A percentile compares a stretch with the other conserved stretches of the same genome.
phyloP scores from a whole-genome alignment of 352 stramenopile genomes.

The Aphanomyces euteiches region DNA sequence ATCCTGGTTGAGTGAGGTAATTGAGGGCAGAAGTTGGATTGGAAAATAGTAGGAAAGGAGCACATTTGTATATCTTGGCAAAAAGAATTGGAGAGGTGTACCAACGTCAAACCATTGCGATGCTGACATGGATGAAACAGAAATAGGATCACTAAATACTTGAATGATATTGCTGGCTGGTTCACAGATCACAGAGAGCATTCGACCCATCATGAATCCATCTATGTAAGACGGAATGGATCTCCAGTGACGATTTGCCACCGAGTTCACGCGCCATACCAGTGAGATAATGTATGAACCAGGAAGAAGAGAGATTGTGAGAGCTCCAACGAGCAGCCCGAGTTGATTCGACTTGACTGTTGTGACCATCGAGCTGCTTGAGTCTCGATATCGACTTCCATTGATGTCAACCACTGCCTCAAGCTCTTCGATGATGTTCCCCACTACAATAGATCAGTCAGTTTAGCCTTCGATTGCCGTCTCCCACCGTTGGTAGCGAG shows the following conservation, averaged over 20 bases:
- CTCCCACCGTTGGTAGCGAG: neutral
- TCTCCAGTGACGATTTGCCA: constrained; percentile 4
- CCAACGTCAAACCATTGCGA: constrained; percentile 25
- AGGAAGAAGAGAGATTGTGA: neutral
- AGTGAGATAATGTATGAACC: constrained; percentile 8
- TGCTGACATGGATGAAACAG: neutral
- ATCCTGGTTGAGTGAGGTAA: constrained; percentile 12
- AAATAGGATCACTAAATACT: neutral
- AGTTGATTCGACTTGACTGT: constrained; percentile 19
- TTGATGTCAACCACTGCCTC: constrained; percentile 19
- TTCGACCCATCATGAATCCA: constrained; percentile 25
- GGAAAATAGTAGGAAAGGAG: constrained; percentile 22
- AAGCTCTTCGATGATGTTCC: neutral
- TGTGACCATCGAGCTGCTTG: neutral
- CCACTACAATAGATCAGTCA: neutral
- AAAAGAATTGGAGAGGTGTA: constrained; percentile 7
- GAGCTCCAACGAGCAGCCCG: neutral
- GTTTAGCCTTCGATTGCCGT: neutral
- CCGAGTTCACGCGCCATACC: constrained; percentile 12
- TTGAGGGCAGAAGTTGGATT: constrained; percentile 7
- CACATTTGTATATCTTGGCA: constrained; percentile 1
- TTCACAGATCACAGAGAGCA: constrained; percentile 19
- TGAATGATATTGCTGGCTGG: neutral
- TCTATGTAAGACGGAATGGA: constrained; percentile 14
- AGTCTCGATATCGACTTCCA: neutral